Evolutionary conservation across 306 rosid species (phyloP), one percentile per base, ranked within the genome.

Genomic region (Citrullus colocynthis): DNA sequence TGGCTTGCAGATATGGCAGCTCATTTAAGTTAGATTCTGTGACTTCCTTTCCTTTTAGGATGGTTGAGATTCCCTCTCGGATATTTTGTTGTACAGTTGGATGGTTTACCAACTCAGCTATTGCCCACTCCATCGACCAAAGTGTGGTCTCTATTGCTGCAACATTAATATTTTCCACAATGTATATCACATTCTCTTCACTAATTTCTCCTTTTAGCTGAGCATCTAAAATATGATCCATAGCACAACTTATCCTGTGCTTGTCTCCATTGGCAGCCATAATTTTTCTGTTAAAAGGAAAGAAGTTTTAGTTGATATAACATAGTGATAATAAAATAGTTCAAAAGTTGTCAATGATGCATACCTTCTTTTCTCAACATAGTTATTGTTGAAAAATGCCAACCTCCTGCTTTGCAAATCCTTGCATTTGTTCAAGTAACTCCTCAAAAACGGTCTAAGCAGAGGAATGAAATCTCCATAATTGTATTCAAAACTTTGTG

Each of bases 51-150:
- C 81, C 96, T 55, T 88, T 86, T 6, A 88, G 92, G 51, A 89
- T 87, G 6, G 57, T 13, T n/a, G 89, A 80, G 81, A 89, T 88
- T 76, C 90, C 97, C 0, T 93, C 81, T 0, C 96, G 88, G 45
- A 93, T 85, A 80, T 89, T 91, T 57, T 34, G 55, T 76, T 93
- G 97, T 1, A 90, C 89, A 0, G 18, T 67, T 74, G 96, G 96
- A 78, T 90, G 80, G 51, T 89, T 93, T 5, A 93, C 97, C 65
- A 93, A 51, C 86, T 93, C 96, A 11, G 96, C 97, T 80, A 90
- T 93, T 21, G 90, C 94, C 97, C 97, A 90, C 39, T 93, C 97
- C 92, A 93, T 93, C 5, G 96, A 93, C 96, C 97, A 89, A 42
- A 93, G 78, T 18, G 97, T 90, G 59, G 96, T 93, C 69, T 93